Evolutionary conservation across 768 basidiomycete species (phyloP).

Genomic region (Auriscalpium orientale): DNA sequence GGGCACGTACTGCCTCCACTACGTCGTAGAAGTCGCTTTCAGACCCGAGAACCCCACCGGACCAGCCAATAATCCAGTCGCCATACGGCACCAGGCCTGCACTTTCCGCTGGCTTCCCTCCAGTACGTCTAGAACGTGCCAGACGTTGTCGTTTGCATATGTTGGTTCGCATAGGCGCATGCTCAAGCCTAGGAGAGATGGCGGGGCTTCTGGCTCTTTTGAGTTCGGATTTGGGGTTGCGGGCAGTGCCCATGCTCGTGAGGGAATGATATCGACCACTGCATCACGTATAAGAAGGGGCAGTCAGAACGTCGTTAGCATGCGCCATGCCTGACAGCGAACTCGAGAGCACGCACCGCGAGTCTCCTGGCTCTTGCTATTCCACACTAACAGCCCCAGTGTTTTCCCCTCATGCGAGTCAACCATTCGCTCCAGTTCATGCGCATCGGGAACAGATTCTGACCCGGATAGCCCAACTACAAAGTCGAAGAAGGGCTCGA

Average conservation of each 20-base stretch:
- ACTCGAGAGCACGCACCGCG: conserved; percentile 41
- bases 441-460: conserved; percentile 53
- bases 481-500: conserved; percentile 96
- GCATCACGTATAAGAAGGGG: not conserved
- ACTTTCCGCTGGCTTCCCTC: conserved; percentile 93
- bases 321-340: no score
- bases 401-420: conserved; percentile 69
- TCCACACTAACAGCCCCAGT: conserved; percentile 76
- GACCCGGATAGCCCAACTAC: conserved; percentile 83
- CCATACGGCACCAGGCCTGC: conserved; percentile 93
- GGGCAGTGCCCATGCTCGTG: conserved; percentile 71
- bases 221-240: conserved; percentile 30
- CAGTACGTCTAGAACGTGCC: conserved; percentile 96
- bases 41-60: conserved; percentile 82
- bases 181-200: conserved; percentile 89
- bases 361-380: conserved; percentile 64
- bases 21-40: conserved; percentile 97
- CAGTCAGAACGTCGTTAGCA: no score
- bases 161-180: conserved; percentile 92
- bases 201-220: conserved; percentile 45
- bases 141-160: conserved; percentile 84
- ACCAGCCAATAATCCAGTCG: conserved; percentile 82
- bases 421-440: conserved; percentile 72
- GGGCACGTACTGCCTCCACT: conserved; percentile 70
- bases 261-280: conserved; percentile 85